These are phyloP conservation scores for Lagerstroemia speciosa DNA, from an alignment of 345 rosid genomes.

Conservation along the genomic window DNA sequence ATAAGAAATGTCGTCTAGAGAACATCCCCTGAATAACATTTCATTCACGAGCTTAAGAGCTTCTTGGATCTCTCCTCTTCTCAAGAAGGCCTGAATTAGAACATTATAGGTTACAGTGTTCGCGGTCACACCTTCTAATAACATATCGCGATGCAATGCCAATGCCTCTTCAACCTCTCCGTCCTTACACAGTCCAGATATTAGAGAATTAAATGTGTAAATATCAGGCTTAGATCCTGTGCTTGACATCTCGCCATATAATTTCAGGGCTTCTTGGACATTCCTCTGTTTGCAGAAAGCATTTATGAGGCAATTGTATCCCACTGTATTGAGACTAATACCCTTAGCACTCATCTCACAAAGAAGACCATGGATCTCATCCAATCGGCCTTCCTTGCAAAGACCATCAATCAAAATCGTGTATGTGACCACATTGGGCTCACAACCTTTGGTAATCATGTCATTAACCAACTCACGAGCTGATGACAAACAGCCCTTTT, in stretches of 20 bases:
- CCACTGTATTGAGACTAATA: constrained; percentile 54
- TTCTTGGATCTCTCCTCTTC: constrained; percentile 53
- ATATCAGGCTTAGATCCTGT: constrained; percentile 78
- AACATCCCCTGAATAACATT: constrained; percentile 68
- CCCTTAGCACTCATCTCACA: constrained; percentile 49
- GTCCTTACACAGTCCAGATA: constrained; percentile 61
- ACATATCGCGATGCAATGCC: constrained; percentile 51
- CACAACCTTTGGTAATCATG: constrained; percentile 45
- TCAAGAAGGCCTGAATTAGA: constrained; percentile 46
- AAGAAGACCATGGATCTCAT: constrained; percentile 37
- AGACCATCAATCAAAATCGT: constrained; percentile 54
- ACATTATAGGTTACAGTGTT: constrained; percentile 78
- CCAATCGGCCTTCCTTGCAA: constrained; percentile 55
- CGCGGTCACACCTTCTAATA: constrained; percentile 70
- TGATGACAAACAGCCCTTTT: constrained; percentile 46
- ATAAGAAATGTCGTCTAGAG: constrained; percentile 65
- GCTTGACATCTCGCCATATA: constrained; percentile 53
- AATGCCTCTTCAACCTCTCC: constrained; percentile 49
- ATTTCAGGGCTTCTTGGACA: constrained; percentile 41
- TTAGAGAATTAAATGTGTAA: constrained; percentile 66
- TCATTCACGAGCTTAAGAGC: constrained; percentile 68
- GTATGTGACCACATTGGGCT: constrained; percentile 55
- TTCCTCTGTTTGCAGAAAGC: constrained; percentile 53
- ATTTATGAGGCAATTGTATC: constrained; percentile 57
- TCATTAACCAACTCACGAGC: constrained; percentile 50